Evolutionary conservation across 2,329 filamentous ascomycete genomes (phyloP).

Genomic region (Phaeosphaeria sp.): DNA sequence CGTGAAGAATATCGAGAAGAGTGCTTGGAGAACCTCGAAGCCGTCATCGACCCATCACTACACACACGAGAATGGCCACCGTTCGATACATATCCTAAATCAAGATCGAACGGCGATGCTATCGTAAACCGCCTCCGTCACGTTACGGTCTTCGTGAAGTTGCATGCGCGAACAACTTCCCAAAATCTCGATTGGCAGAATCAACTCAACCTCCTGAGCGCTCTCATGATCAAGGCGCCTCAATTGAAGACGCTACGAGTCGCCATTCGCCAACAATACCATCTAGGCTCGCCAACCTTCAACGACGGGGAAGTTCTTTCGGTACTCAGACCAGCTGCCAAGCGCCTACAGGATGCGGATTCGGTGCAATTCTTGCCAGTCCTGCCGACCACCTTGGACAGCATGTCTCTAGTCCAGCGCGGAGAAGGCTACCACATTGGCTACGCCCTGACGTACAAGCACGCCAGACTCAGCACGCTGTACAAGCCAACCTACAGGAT

Average conservation of each 20-base stretch:
- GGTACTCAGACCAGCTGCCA: background rate
- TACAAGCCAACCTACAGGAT: background rate
- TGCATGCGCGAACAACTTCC: background rate
- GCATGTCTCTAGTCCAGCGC: background rate
- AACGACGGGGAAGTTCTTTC: background rate
- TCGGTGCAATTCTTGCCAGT: background rate
- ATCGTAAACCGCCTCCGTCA: background rate
- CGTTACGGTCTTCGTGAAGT: background rate
- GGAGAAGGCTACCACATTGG: slow-evolving; percentile 4
- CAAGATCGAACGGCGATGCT: background rate
- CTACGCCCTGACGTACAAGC: background rate
- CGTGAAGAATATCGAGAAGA: background rate
- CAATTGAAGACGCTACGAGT: background rate
- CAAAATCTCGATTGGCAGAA: background rate
- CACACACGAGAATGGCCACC: background rate
- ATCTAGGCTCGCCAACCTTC: background rate
- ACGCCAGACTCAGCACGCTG: background rate
- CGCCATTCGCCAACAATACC: slow-evolving; percentile 1
- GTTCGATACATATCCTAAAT: background rate
- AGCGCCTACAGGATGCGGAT: background rate
- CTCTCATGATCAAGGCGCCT: background rate
- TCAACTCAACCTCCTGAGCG: background rate
- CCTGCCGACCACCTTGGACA: background rate
- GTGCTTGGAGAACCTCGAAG: background rate
- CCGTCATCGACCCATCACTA: background rate